Evolutionary conservation across 176 grass and related monocot genomes (phyloP).

Genomic region (Typha latifolia): DNA sequence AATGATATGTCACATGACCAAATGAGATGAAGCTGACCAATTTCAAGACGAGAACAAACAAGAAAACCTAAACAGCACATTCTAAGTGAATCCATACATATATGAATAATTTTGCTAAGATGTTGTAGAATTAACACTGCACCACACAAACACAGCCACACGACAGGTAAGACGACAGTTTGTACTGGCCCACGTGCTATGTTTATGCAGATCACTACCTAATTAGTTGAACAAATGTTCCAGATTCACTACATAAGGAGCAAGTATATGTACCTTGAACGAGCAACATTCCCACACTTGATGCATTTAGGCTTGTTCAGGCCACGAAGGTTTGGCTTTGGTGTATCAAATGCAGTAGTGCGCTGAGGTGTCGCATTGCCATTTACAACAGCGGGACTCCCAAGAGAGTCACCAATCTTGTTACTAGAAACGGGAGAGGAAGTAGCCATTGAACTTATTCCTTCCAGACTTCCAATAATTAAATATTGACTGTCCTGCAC

Average conservation of each 20-base stretch:
- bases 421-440: conserved; percentile 32
- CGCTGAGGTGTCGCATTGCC: conserved; percentile 56
- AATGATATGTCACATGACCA: conserved; percentile 15
- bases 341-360: conserved; percentile 48
- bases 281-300: conserved; percentile 89
- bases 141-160: no score
- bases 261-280: conserved; percentile 56
- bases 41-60: neutral
- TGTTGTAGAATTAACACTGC: no score
- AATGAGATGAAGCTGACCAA: neutral
- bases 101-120: no score
- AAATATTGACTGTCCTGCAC: neutral
- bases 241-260: neutral
- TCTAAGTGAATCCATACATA: no score
- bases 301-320: conserved; percentile 96
- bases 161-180: no score
- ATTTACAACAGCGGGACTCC: conserved; percentile 22
- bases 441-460: conserved; percentile 21
- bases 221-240: neutral
- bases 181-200: neutral
- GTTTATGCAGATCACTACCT: neutral
- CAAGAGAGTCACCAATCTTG: conserved; percentile 24
- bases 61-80: neutral
- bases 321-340: conserved; percentile 69
- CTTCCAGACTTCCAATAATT: neutral